Conservation (phyloP, 179 eudicot species). For the Camellia oleifera region DNA sequence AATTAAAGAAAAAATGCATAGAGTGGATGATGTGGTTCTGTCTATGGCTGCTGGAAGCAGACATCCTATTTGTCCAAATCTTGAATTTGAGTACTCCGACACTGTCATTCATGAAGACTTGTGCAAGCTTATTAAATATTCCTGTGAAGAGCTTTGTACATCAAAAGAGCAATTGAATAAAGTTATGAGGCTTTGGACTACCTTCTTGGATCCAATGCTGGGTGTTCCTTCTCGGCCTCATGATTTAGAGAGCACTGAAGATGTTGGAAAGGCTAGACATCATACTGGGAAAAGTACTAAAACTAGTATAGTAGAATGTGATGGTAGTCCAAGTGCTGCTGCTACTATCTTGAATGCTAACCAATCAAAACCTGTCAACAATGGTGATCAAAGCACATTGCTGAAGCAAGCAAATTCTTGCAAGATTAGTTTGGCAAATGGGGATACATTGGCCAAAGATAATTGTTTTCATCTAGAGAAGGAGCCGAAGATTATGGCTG, state of each 20-base stretch:
- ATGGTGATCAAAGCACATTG: slow-evolving; percentile 38
- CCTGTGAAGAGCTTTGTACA: slow-evolving; percentile 79
- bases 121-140: slow-evolving; percentile 66
- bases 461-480: slow-evolving; percentile 34
- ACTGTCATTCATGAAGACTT: slow-evolving; percentile 73
- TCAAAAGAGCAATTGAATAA: slow-evolving; percentile 82
- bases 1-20: slow-evolving; percentile 65
- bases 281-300: slow-evolving; percentile 27
- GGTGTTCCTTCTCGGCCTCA: slow-evolving; percentile 47
- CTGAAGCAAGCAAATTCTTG: slow-evolving; percentile 38
- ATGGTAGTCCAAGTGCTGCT: slow-evolving; percentile 40
- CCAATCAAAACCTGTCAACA: slow-evolving; percentile 39
- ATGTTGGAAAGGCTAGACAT: slow-evolving; percentile 33
- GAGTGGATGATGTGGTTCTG: slow-evolving; percentile 72
- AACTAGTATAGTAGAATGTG: slow-evolving; percentile 38
- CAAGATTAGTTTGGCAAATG: slow-evolving; percentile 37
- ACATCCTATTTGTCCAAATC: slow-evolving; percentile 59
- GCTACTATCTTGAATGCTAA: slow-evolving; percentile 32
- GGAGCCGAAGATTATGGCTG: slow-evolving; percentile 26
- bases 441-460: slow-evolving; percentile 39
- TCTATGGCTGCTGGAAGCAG: slow-evolving; percentile 76
- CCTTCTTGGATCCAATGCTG: slow-evolving; percentile 79
- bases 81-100: slow-evolving; percentile 63
- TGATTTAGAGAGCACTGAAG: slow-evolving; percentile 42
- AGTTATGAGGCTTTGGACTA: slow-evolving; percentile 75